These are phyloP conservation scores for Podospora bellae-mahoneyi DNA, from an alignment of 495 filamentous ascomycete species.

Conservation along the genomic window DNA sequence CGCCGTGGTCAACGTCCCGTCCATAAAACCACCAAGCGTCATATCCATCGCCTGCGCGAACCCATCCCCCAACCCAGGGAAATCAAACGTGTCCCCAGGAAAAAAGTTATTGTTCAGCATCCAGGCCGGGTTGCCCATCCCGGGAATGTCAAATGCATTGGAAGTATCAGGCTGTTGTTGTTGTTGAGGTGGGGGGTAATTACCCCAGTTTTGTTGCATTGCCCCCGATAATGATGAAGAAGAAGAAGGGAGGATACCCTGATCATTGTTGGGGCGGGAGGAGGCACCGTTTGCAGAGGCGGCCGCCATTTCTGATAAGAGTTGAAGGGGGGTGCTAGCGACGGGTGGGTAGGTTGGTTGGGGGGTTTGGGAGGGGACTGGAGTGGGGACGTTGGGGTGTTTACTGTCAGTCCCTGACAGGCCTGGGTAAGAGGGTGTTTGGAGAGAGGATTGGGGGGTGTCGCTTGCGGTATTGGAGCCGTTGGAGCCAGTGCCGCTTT, in stretches of 20 bases:
- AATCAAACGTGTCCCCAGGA: slow-evolving; percentile 36
- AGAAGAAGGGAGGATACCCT: neutral
- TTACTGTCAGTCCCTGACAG: slow-evolving; percentile 15
- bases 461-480: slow-evolving; percentile 14
- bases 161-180: neutral
- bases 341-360: slow-evolving; percentile 30
- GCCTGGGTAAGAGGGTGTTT: slow-evolving; percentile 12
- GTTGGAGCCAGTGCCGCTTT: slow-evolving; percentile 3
- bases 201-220: neutral
- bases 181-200: neutral
- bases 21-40: slow-evolving; percentile 43
- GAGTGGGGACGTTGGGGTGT: slow-evolving; percentile 17
- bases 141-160: neutral
- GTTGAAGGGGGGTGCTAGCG: slow-evolving; percentile 56
- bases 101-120: slow-evolving; percentile 29
- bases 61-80: slow-evolving; percentile 38
- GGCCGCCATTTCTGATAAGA: slow-evolving; percentile 64
- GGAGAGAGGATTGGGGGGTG: neutral
- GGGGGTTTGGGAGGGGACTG: slow-evolving; percentile 17
- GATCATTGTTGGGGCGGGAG: neutral
- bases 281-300: slow-evolving; percentile 1
- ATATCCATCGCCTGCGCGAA: slow-evolving; percentile 52
- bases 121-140: slow-evolving; percentile 24
- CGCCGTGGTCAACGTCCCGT: slow-evolving; percentile 14
- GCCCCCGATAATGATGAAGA: neutral